Conservation (phyloP, 306 rosid species). For the cucumber (Cucumis sativus) region DNA sequence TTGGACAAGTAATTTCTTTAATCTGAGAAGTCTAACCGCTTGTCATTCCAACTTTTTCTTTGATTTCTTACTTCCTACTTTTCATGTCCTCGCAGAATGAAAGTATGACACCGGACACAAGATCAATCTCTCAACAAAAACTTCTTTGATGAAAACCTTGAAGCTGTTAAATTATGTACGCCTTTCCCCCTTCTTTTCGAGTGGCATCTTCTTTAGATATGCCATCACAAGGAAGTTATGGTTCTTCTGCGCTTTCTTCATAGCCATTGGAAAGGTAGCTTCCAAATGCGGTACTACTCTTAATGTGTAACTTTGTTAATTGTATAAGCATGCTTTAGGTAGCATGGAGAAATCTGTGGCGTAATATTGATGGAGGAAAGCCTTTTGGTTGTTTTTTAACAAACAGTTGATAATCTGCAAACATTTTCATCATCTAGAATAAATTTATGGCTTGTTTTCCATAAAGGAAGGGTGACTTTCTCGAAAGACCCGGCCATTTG, state of each 20-base stretch:
- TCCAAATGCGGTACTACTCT: neutral
- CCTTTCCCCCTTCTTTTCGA: neutral
- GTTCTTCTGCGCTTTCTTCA: neutral
- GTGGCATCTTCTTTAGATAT: neutral
- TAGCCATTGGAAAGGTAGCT: neutral
- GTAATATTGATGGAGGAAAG: neutral
- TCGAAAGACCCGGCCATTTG: neutral
- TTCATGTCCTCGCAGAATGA: constrained; percentile 18
- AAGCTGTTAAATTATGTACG: neutral
- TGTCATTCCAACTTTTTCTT: neutral
- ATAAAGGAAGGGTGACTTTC: neutral
- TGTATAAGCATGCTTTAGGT: neutral
- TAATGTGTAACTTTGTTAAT: neutral
- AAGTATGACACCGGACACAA: constrained; percentile 11
- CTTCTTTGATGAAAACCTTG: neutral
- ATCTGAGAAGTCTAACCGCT: neutral
- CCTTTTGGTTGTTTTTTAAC: neutral
- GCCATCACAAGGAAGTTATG: neutral
- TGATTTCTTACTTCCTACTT: neutral
- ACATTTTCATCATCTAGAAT: neutral
- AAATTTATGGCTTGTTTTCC: neutral
- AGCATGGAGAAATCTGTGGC: neutral
- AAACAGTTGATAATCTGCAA: neutral
- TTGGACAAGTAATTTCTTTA: constrained; percentile 38
- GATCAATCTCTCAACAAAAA: neutral